Evolutionary conservation across 2,329 filamentous ascomycete genomes (phyloP).

Genomic region (Fusarium liriodendri): DNA sequence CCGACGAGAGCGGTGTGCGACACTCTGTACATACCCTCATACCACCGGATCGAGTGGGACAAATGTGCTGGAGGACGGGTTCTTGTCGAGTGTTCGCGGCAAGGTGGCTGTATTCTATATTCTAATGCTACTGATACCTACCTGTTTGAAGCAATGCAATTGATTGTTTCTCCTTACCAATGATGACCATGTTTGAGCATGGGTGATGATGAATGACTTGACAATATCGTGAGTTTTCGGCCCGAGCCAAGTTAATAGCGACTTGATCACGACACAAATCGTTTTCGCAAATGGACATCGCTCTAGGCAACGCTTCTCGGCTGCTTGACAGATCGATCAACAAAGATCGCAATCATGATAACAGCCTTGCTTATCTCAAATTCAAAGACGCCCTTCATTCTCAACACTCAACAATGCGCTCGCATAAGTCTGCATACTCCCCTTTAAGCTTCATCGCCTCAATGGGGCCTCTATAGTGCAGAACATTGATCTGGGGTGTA

Average conservation of each 20-base stretch:
- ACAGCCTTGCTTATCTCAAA: neutral
- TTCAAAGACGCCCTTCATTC: neutral
- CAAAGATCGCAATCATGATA: neutral
- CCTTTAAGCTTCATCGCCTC: neutral
- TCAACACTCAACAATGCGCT: neutral
- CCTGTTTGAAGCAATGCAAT: slow-evolving; percentile 44
- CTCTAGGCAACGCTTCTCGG: neutral
- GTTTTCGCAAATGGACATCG: neutral
- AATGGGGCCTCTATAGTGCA: neutral
- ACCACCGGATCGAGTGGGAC: slow-evolving; percentile 39
- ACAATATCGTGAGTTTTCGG: neutral
- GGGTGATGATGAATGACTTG: neutral
- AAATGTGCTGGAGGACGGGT: slow-evolving; percentile 45
- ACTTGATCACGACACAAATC: neutral
- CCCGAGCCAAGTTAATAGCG: neutral
- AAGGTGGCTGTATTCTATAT: slow-evolving; percentile 46
- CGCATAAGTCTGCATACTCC: neutral
- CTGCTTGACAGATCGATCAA: neutral
- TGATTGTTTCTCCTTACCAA: slow-evolving; percentile 9
- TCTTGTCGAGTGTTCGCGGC: slow-evolving; percentile 46
- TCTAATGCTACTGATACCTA: slow-evolving; percentile 52
- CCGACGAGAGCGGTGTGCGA: slow-evolving; percentile 24
- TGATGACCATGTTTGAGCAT: neutral
- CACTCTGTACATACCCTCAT: slow-evolving; percentile 41
- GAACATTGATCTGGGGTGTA: neutral